Conservation (phyloP, 2,329 filamentous ascomycete species). For the Parascedosporium putredinis region DNA sequence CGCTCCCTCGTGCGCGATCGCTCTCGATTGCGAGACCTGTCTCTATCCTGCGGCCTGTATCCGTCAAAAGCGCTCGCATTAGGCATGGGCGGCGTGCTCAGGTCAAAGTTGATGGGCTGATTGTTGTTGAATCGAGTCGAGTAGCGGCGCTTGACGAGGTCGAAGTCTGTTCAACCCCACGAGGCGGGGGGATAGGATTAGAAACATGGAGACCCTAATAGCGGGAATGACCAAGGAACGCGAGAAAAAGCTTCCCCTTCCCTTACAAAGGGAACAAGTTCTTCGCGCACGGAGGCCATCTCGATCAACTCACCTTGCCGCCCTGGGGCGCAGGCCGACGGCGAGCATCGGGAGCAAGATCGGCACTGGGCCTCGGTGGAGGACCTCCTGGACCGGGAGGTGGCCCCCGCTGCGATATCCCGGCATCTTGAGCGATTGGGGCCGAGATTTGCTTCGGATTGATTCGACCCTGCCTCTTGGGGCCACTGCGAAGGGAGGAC, state of each 20-base stretch:
- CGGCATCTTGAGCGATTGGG: conserved; percentile 43
- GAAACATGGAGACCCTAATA: background rate
- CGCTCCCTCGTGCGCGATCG: conserved; percentile 19
- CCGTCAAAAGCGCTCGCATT: conserved; percentile 48
- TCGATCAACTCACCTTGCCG: conserved; percentile 44
- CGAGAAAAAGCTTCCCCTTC: no score
- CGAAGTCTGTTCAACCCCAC: conserved; percentile 39
- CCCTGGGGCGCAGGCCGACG: conserved; percentile 40
- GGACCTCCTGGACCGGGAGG: conserved; percentile 9
- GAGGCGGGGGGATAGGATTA: background rate
- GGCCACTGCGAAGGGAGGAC: conserved; percentile 53
- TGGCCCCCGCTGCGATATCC: conserved; percentile 14
- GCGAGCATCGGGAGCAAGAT: conserved; percentile 26
- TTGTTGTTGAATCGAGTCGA: conserved; percentile 84
- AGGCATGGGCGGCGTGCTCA: conserved; percentile 64
- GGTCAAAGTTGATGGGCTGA: conserved; percentile 49
- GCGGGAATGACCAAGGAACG: no score
- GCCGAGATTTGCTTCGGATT: conserved; percentile 53
- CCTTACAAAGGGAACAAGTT: no score
- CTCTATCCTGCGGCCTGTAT: conserved; percentile 25
- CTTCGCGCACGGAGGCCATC: no score
- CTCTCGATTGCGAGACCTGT: conserved; percentile 6
- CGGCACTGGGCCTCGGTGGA: conserved; percentile 11
- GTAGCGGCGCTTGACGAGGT: conserved; percentile 89
- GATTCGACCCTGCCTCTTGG: conserved; percentile 52